Evolutionary conservation across 805 yeast species (phyloP), one percentile per base, ranked within the genome.

Genomic region (Debaryomyces hansenii): DNA sequence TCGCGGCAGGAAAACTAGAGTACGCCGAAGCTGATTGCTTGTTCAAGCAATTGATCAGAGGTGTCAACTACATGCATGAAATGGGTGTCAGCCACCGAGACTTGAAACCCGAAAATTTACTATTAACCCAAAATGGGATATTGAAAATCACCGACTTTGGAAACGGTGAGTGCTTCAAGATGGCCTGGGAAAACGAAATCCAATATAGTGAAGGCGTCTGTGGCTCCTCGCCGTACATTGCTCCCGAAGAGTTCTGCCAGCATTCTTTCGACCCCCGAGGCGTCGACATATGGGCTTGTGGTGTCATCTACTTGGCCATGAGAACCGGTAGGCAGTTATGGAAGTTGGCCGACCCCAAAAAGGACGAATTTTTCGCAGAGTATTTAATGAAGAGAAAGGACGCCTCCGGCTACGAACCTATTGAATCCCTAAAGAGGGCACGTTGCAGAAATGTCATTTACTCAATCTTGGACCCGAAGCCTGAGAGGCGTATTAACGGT

Each of bases 251-350:
- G 54, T 86, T 83, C 63, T 72, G 78, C 2, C 67, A 62, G 49
- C 69, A 77, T 34, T 83, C 81, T 57, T 90, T 87, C 64, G 96
- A 90, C 66, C 87, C 95, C 2, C 68, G 96, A 46, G 77, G 86
- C 31, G 86, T 87, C 5, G 96, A 90, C 67, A 82, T 89, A 32
- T 90, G 97, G 97, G 83, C 96, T 0, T 88, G 96, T 70, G 96
- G 96, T 41, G 92, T 90, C 9, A 89, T 90, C 31, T 90, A 87
- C 61, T 85, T 90, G 89, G 95, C 96, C 5, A 85, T 90, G 92
- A 74, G 97, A 57, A 88, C 97, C 0, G 99, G 98, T 4, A 75
- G 96, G 44, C 96, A 92, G 59, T 67, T 94, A 44, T 92, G 98
- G 98, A 82, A 87, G 56, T 70, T 83, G 47, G 97, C 98, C 2